Evolutionary conservation across 352 stramenopile species (phyloP).

Genomic region (Achlya hypogyna): DNA sequence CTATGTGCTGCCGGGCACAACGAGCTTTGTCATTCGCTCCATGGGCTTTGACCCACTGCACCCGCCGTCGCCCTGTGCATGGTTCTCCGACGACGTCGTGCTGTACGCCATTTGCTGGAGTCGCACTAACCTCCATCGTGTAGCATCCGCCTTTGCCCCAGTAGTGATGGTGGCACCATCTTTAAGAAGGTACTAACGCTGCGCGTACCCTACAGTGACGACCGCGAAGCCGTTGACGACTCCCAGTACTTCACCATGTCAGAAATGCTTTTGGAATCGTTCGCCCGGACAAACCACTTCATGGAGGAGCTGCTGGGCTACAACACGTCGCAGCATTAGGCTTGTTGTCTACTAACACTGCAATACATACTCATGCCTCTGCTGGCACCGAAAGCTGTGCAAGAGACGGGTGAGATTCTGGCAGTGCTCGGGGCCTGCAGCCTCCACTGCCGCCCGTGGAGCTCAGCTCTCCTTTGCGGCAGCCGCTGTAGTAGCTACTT

Average conservation of each 20-base stretch:
- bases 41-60: not conserved
- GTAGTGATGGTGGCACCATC: too few species aligned
- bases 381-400: too few species aligned
- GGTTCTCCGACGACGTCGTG: not conserved
- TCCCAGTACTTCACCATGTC: not conserved
- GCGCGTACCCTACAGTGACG: not conserved
- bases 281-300: not conserved
- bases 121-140: not conserved
- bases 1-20: not conserved
- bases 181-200: not conserved
- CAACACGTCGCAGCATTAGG: not conserved
- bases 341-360: too few species aligned
- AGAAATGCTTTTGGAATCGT: not conserved
- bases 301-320: conserved; percentile 1
- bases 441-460: too few species aligned
- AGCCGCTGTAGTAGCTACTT: too few species aligned
- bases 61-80: not conserved
- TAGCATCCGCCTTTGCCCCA: not conserved
- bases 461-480: too few species aligned
- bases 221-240: not conserved
- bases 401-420: too few species aligned
- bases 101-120: not conserved
- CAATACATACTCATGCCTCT: not conserved
- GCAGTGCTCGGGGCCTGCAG: too few species aligned
- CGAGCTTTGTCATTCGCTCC: not conserved